These are phyloP conservation scores for Cyclotella cryptica DNA, from an alignment of 108 stramenopile species.

Conservation along the genomic window DNA sequence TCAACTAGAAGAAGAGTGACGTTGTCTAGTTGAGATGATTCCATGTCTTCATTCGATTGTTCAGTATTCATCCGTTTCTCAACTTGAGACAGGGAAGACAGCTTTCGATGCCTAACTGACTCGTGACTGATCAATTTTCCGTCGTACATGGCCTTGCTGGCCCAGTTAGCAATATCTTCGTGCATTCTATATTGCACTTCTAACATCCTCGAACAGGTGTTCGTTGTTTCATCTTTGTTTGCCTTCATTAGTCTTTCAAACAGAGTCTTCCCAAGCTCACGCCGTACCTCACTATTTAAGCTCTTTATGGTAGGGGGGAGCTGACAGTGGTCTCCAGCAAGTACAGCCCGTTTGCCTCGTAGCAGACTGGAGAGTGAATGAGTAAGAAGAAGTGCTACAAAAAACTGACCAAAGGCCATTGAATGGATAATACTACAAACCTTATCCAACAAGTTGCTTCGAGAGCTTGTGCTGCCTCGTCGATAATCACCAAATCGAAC, in stretches of 20 bases:
- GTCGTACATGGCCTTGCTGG: constrained; percentile 89
- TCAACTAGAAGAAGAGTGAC: constrained; percentile 87
- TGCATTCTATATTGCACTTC: constrained; percentile 98
- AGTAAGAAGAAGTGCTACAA: not conserved
- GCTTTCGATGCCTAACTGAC: constrained; percentile 59
- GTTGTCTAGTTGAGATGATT: constrained; percentile 30
- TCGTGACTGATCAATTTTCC: constrained; percentile 73
- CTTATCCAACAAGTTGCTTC: constrained; percentile 94
- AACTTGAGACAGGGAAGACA: constrained; percentile 55
- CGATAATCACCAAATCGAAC: constrained; percentile 99
- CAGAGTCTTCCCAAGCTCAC: constrained; percentile 86
- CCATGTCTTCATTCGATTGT: constrained; percentile 6
- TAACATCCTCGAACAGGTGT: constrained; percentile 81
- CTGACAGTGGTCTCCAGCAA: constrained; percentile 98
- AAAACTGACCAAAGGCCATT: not conserved
- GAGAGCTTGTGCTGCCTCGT: constrained; percentile 98
- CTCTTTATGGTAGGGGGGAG: constrained; percentile 95
- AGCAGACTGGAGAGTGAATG: constrained; percentile 62
- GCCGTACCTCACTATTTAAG: constrained; percentile 54
- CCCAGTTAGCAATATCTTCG: constrained; percentile 91
- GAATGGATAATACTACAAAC: no score
- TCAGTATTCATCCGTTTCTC: constrained; percentile 23
- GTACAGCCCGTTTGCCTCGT: constrained; percentile 79
- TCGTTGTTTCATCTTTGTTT: constrained; percentile 6
- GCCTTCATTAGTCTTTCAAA: constrained; percentile 93